Evolutionary conservation across 805 yeast genomes (phyloP), one percentile per base, ranked within the genome.

Genomic region (Pichia rugopelliculosa): DNA sequence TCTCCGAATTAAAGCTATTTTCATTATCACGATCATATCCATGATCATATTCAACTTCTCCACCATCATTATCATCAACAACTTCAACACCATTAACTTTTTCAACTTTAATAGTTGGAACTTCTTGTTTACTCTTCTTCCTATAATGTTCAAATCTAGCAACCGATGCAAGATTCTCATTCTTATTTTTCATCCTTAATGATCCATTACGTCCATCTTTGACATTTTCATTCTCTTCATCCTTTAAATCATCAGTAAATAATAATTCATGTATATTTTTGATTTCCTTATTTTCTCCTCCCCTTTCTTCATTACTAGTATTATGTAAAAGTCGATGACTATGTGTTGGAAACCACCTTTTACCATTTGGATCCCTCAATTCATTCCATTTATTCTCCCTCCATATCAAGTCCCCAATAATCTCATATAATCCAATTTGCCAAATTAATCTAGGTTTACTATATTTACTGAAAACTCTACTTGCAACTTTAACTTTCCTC

Each of bases 401-500:
- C 87, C 88, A 84, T 3, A 71, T 65, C 13, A 72, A 42, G 59
- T 84, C 90, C 46, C 75, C 72, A 12, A 76, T 61, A 26, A 73
- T 62, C 57, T 84, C 93, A 49, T 75, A 69, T 43, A 80, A 57
- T 46, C 80, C 84, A 6, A 84, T 72, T 44, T 83, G 80, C 90
- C 90, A 84, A 6, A 73, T 65, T 58, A 77, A 62, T 48, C 71
- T 72, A 39, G 59, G 62, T 61, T 71, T 69, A 21, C 66, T 67
- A 23, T 69, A 68, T 36, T 62, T 66, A 47, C 80, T 76, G 55
- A 84, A 82, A 1, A 77, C 82, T 50, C 79, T 74, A 7, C 86
- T 81, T 2, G 88, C 81, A n/a, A 77, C 62, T 13, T 86, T 85
- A 6, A 80, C 52, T 21, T 48, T 51, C 33, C 46, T 45, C 48